Evolutionary conservation across 129 eudicot genomes (phyloP).

Genomic region (Solidago caesia): DNA sequence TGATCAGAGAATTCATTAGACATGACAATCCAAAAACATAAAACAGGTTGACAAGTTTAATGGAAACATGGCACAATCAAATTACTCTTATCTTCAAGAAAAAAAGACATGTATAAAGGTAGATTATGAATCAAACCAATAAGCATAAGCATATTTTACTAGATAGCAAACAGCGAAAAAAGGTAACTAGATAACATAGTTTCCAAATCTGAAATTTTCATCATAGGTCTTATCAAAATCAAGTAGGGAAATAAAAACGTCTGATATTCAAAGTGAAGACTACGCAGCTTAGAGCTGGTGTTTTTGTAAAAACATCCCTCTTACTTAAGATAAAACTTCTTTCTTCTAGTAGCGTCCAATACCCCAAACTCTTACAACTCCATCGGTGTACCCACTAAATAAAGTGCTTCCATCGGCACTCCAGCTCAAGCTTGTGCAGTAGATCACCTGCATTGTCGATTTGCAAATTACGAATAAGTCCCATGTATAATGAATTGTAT

Average conservation of each 20-base stretch:
- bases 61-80: too few relatives aligned
- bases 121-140: too few relatives aligned
- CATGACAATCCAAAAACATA: too few relatives aligned
- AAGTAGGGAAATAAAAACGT: conserved; percentile 7
- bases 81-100: too few relatives aligned
- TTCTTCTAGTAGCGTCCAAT: conserved; percentile 47
- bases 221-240: background rate
- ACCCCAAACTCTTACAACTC: conserved; percentile 70
- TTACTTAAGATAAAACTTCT: background rate
- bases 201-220: background rate
- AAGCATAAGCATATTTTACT: background rate
- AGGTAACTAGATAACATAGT: background rate
- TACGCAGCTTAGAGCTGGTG: conserved; percentile 19
- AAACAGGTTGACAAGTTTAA: too few relatives aligned
- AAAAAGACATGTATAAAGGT: too few relatives aligned
- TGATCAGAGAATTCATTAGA: too few relatives aligned
- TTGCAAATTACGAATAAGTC: background rate
- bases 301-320: background rate
- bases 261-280: conserved; percentile 13
- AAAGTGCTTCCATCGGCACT: conserved; percentile 76
- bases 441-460: conserved; percentile 39
- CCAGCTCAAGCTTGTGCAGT: conserved; percentile 70
- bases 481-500: too few relatives aligned
- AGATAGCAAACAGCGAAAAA: background rate
- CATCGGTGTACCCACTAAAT: conserved; percentile 64